Conservation (phyloP, 2,329 filamentous ascomycete species). For the Diaporthe eres region DNA sequence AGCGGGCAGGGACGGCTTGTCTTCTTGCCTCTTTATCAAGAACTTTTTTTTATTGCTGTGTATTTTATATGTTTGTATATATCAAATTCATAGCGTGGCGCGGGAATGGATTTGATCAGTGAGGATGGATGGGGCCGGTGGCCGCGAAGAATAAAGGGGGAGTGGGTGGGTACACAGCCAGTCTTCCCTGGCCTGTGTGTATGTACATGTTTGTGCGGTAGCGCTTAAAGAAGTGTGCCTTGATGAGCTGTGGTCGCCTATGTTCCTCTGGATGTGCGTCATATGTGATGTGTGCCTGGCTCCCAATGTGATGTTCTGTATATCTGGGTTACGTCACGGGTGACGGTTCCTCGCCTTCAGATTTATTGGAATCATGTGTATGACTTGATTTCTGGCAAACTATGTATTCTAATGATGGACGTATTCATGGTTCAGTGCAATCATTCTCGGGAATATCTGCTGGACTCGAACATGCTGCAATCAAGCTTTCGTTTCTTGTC, state of each 20-base stretch:
- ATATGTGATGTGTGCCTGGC: too few species aligned
- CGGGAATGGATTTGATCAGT: background rate
- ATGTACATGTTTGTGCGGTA: background rate
- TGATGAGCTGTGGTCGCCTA: background rate
- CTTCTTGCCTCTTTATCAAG: background rate
- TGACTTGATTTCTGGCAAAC: too few species aligned
- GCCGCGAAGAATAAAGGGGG: too few species aligned
- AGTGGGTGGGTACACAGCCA: background rate
- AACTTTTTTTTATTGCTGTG: background rate
- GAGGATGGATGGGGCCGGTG: background rate
- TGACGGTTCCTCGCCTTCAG: too few species aligned
- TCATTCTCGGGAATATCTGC: too few species aligned
- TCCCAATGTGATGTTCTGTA: too few species aligned
- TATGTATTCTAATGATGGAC: too few species aligned
- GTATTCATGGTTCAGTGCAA: too few species aligned
- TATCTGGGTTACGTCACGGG: too few species aligned
- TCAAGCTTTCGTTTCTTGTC: too few species aligned
- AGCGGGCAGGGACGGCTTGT: background rate
- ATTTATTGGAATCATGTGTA: too few species aligned
- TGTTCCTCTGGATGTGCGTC: background rate
- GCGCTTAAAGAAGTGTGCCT: background rate
- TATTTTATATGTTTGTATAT: conserved; percentile 8
- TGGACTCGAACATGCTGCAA: too few species aligned
- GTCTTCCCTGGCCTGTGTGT: background rate
- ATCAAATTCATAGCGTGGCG: conserved; percentile 13